Evolutionary conservation across 345 rosid genomes (phyloP).

Genomic region (Sisymbrium irio): DNA sequence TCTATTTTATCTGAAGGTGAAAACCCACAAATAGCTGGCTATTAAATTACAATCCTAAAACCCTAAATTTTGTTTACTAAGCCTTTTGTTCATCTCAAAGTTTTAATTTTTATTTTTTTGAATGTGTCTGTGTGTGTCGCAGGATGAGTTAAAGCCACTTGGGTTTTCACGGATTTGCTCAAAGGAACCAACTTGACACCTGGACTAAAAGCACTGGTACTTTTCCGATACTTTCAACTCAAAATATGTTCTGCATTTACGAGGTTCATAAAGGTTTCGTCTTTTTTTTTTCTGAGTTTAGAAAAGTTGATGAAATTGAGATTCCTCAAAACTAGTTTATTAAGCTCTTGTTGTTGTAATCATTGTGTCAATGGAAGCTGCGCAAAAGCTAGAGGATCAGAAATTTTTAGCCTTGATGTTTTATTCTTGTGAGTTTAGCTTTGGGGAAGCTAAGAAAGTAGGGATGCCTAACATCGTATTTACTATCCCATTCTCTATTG

Average conservation of each 20-base stretch:
- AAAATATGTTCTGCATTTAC: constrained; percentile 10
- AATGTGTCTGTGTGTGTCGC: not conserved
- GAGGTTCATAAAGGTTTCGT: constrained; percentile 12
- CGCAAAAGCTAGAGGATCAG: constrained; percentile 1
- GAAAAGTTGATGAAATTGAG: not conserved
- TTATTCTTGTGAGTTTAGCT: constrained; percentile 8
- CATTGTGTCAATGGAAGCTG: constrained; percentile 2
- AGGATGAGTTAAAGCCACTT: constrained; percentile 23
- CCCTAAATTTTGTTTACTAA: constrained; percentile 7
- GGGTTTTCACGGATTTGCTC: constrained; percentile 13
- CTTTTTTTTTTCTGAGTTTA: not conserved
- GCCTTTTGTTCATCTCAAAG: not conserved
- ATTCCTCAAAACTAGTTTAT: not conserved
- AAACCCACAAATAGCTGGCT: constrained; percentile 8
- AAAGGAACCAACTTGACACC: constrained; percentile 20
- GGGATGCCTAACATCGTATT: constrained; percentile 26
- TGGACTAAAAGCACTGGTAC: constrained; percentile 16
- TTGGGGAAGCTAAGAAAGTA: constrained; percentile 24
- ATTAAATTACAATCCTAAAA: not conserved
- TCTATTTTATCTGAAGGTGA: not conserved
- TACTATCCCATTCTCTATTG: not conserved
- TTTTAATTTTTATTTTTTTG: not conserved
- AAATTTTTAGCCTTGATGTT: constrained; percentile 9
- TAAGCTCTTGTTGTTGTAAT: not conserved
- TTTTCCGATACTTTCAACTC: constrained; percentile 22